These are phyloP conservation scores for Xerocomus nothofagi DNA, from an alignment of 1,284 basidiomycete genomes.

Conservation along the genomic window DNA sequence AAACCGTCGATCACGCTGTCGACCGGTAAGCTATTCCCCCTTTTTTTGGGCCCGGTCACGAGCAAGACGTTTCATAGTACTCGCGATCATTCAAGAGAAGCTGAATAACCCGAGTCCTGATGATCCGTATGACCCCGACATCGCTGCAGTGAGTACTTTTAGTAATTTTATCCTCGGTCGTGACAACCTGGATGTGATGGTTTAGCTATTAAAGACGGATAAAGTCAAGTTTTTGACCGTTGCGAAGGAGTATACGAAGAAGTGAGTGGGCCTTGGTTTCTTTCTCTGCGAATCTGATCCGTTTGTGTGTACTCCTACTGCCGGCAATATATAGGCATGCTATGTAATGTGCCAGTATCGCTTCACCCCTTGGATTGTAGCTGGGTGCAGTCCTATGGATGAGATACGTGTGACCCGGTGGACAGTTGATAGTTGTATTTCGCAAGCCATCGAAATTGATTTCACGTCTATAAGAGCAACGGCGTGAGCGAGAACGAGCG, in stretches of 20 bases:
- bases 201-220: slow-evolving; percentile 71
- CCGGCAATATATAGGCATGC: slow-evolving; percentile 27
- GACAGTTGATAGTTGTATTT: not conserved
- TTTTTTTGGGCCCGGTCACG: slow-evolving; percentile 3
- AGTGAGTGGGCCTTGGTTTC: slow-evolving; percentile 43
- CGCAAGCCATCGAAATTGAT: slow-evolving; percentile 10
- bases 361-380: slow-evolving; percentile 12
- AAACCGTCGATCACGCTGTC: slow-evolving; percentile 83
- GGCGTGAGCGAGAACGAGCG: slow-evolving; percentile 5
- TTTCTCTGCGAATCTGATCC: slow-evolving; percentile 11
- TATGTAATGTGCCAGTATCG: slow-evolving; percentile 13
- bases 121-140: slow-evolving; percentile 86
- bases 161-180: not conserved
- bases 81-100: slow-evolving; percentile 80
- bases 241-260: slow-evolving; percentile 82
- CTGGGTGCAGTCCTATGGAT: not conserved
- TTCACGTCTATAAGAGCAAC: slow-evolving; percentile 12
- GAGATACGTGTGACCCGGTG: slow-evolving; percentile 4
- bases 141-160: slow-evolving; percentile 59
- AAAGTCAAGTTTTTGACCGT: slow-evolving; percentile 65
- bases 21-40: slow-evolving; percentile 50
- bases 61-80: slow-evolving; percentile 48
- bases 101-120: slow-evolving; percentile 86
- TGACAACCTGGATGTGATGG: not conserved
- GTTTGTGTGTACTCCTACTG: not conserved